phyloP scores from a whole-genome alignment of 768 basidiomycete species.

The Exsudoporus frostii region DNA sequence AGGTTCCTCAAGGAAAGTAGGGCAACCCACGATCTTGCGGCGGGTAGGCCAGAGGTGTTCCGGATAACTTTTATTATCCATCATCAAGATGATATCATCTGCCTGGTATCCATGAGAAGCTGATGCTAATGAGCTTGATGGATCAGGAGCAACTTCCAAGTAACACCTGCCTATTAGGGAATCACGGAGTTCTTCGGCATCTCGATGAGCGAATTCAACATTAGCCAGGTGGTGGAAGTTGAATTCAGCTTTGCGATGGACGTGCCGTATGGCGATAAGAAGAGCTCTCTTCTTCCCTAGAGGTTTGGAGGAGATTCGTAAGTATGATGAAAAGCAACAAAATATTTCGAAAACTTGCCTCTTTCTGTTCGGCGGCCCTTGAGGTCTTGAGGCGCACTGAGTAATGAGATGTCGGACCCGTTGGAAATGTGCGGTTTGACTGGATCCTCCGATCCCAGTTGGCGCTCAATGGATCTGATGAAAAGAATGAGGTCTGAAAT shows the following conservation, averaged over 20 bases:
- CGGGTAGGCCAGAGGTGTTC: slow-evolving; percentile 39
- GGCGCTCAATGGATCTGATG: not conserved
- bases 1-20: not conserved
- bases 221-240: not conserved
- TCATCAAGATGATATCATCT: slow-evolving; percentile 41
- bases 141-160: not conserved
- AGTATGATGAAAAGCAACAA: not conserved
- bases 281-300: slow-evolving; percentile 18
- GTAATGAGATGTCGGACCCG: not conserved
- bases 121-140: slow-evolving; percentile 12
- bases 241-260: not conserved
- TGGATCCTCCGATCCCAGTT: not conserved
- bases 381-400: not conserved
- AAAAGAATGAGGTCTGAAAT: too few species aligned
- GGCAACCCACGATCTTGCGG: slow-evolving; percentile 40
- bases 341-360: not conserved
- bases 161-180: slow-evolving; percentile 15
- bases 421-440: not conserved
- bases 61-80: slow-evolving; percentile 35
- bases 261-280: slow-evolving; percentile 15
- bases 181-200: slow-evolving; percentile 12
- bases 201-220: slow-evolving; percentile 21
- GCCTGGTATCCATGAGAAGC: slow-evolving; percentile 38
- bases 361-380: not conserved
- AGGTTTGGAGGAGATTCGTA: not conserved